These are phyloP conservation scores for Trichoderma harzianum DNA, from an alignment of 2,329 filamentous ascomycete genomes.

Conservation along the genomic window DNA sequence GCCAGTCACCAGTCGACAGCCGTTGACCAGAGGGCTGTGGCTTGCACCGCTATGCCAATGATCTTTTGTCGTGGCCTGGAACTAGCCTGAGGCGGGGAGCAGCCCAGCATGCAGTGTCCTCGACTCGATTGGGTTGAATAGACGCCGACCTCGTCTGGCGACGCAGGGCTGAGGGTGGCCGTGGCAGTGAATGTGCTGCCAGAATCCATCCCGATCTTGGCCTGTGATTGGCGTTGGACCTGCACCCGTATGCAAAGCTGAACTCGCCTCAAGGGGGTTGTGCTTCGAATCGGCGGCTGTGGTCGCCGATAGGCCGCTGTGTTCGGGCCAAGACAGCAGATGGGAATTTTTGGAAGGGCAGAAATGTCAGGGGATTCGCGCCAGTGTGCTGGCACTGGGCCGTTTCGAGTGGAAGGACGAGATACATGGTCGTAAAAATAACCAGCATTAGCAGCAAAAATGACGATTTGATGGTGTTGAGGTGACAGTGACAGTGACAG, in stretches of 20 bases:
- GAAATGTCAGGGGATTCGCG: neutral
- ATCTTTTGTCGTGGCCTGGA: conserved; percentile 27
- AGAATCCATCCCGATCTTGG: conserved; percentile 10
- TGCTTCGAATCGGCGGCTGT: conserved; percentile 4
- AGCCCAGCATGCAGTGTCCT: neutral
- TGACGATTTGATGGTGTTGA: neutral
- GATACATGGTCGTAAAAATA: neutral
- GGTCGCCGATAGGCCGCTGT: conserved; percentile 7
- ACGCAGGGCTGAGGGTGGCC: conserved; percentile 18
- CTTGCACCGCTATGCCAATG: conserved; percentile 27
- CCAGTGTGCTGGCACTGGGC: neutral
- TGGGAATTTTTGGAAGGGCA: conserved; percentile 10
- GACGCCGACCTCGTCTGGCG: conserved; percentile 24
- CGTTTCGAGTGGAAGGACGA: neutral
- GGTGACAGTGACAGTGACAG: neutral
- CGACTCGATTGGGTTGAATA: conserved; percentile 32
- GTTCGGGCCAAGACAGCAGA: neutral
- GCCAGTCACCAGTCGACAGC: conserved; percentile 26
- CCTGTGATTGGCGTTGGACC: conserved; percentile 17
- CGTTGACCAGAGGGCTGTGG: conserved; percentile 23
- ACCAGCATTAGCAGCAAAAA: neutral
- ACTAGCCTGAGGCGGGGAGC: neutral
- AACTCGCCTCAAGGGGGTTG: conserved; percentile 1
- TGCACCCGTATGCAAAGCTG: conserved; percentile 11
- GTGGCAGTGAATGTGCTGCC: conserved; percentile 16